Evolutionary conservation across 2,329 filamentous ascomycete genomes (phyloP), one percentile per base, ranked within the genome.

Genomic region (Calycina marina): DNA sequence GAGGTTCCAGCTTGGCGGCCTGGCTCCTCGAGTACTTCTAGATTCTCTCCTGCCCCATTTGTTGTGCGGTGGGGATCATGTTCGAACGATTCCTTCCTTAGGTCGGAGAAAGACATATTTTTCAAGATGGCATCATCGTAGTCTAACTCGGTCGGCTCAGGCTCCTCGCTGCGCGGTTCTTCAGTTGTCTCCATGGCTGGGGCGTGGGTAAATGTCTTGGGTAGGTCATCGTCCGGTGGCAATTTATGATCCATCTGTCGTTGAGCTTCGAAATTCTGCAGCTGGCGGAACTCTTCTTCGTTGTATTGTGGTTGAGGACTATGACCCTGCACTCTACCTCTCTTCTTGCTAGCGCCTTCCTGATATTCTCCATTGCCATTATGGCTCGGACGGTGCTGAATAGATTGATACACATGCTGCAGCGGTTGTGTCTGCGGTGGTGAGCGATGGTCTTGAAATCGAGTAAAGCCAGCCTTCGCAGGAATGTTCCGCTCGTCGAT

Each of bases 81-180:
- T 16, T 49, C 46, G 39, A 41, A 48, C 13, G 30, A 10, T 24
- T 47, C 40, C 4, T 28, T 28, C 22, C 44, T 36, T 6, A 50
- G 35, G 6, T 41, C 34, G 2, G 38, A 22, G 27, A 43, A 50
- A 4, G 32, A 32, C 46, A 50, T 50, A 8, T 22, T n/a, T 9
- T 9, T 22, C n/a, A n/a, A n/a, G n/a, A 22, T 8, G n/a, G 41
- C 38, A 28, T 45, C 39, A 11, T 25, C 34, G 24, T 44, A 41
- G 16, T 47, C 40, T 18, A 14, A 15, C 17, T 20, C 9, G 8
- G 16, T 9, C n/a, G 8, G 11, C 5, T 25, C 14, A 4, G 26
- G 18, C 9, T n/a, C 6, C 36, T 34, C 3, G 6, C 24, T 9
- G 15, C n/a, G 17, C 15, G 18, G 11, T 11, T 17, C 18, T 25